phyloP scores from a whole-genome alignment of 2,329 filamentous ascomycete genomes.

The Esteya vermicola region DNA sequence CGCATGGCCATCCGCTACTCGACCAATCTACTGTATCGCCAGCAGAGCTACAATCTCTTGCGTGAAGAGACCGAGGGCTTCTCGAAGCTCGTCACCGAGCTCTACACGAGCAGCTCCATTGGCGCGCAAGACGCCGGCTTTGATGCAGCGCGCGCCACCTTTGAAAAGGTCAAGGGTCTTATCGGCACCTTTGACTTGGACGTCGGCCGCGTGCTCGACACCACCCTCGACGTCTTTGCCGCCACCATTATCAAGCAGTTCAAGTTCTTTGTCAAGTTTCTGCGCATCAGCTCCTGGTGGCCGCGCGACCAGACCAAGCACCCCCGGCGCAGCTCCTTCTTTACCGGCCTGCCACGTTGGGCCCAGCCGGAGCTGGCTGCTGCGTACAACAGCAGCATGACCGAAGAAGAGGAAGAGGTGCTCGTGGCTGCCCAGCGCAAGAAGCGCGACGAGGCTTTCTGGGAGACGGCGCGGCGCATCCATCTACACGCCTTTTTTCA shows the following conservation, averaged over 20 bases:
- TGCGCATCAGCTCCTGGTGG: conserved; percentile 95
- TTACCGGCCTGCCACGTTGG: conserved; percentile 69
- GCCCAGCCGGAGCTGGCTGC: conserved; percentile 57
- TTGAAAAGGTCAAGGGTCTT: conserved; percentile 82
- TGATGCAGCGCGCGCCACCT: conserved; percentile 72
- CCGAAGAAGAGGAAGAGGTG: conserved; percentile 57
- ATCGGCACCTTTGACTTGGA: conserved; percentile 96
- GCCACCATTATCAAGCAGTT: conserved; percentile 86
- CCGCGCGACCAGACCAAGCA: conserved; percentile 46
- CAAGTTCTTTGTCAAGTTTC: conserved; percentile 85
- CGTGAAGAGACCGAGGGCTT: conserved; percentile 95
- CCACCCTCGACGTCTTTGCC: conserved; percentile 89
- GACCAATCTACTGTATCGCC: conserved; percentile 85
- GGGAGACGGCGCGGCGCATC: conserved; percentile 60
- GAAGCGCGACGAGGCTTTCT: conserved; percentile 62
- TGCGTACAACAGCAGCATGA: conserved; percentile 48
- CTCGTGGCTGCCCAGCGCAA: conserved; percentile 41
- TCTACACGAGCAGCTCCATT: conserved; percentile 70
- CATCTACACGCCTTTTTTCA: conserved; percentile 83
- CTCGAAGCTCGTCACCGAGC: conserved; percentile 87
- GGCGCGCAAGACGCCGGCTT: conserved; percentile 46
- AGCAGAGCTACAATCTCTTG: conserved; percentile 91
- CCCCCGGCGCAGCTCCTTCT: conserved; percentile 26
- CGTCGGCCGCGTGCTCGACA: conserved; percentile 85
- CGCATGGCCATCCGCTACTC: conserved; percentile 76